Evolutionary conservation across 805 yeast genomes (phyloP).

Genomic region (Yamadazyma scolyti): DNA sequence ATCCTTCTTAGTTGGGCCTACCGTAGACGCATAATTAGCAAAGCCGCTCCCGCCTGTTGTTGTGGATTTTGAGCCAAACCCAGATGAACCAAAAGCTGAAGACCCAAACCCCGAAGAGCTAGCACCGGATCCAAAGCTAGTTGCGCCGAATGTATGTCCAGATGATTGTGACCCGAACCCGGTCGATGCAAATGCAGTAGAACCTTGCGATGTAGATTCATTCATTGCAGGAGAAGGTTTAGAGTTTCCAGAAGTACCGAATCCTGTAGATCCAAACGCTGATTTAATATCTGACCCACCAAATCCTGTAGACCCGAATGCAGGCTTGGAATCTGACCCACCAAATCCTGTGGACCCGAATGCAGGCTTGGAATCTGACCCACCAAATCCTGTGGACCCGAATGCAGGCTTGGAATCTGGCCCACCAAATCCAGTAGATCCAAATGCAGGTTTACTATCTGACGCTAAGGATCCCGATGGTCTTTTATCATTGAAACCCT

Average conservation of each 20-base stretch:
- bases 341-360: conserved; percentile 9
- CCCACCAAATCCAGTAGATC: no score
- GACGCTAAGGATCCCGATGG: no score
- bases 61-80: conserved; percentile 14
- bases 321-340: conserved; percentile 7
- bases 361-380: conserved; percentile 1
- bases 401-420: conserved; percentile 1
- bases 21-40: conserved; percentile 9
- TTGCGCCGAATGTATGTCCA: conserved; percentile 8
- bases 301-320: conserved; percentile 6
- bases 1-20: conserved; percentile 4
- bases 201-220: conserved; percentile 1
- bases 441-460: conserved; percentile 1
- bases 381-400: conserved; percentile 6
- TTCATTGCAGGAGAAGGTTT: conserved; percentile 1
- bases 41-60: conserved; percentile 12
- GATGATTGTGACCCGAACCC: conserved; percentile 10
- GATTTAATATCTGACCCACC: no score
- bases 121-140: background rate
- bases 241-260: conserved; percentile 11
- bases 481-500: no score
- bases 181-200: background rate
- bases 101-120: conserved; percentile 6
- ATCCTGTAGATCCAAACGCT: conserved; percentile 17
- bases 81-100: conserved; percentile 12